Percentiles rank a stretch among this genome's conserved stretches.
phyloP scores from a whole-genome alignment of 768 basidiomycete species.

The Baorangia bicolor region DNA sequence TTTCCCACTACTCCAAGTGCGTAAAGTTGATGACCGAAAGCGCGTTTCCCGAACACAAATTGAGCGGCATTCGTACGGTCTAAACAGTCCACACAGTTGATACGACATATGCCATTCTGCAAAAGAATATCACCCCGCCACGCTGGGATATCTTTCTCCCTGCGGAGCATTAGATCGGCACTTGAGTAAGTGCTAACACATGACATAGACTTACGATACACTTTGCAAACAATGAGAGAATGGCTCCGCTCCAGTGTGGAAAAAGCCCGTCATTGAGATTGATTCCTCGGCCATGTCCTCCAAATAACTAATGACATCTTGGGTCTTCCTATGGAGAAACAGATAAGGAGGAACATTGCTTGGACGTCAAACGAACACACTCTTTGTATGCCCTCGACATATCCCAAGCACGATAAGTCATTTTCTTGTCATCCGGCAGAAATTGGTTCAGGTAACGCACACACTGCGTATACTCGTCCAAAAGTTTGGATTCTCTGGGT shows the following conservation, averaged over 20 bases:
- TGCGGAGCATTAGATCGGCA: slow-evolving; percentile 9
- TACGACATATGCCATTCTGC: slow-evolving; percentile 90
- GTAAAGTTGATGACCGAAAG: slow-evolving; percentile 91
- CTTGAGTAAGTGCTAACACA: neutral
- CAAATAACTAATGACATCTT: slow-evolving; percentile 92
- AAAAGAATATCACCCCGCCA: slow-evolving; percentile 73
- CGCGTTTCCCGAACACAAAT: slow-evolving; percentile 95
- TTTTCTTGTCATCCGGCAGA: slow-evolving; percentile 78
- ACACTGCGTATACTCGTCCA: slow-evolving; percentile 91
- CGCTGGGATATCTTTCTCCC: slow-evolving; percentile 27
- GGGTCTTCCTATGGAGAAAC: slow-evolving; percentile 65
- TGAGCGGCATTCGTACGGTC: slow-evolving; percentile 97
- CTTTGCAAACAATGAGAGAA: slow-evolving; percentile 64
- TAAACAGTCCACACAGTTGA: slow-evolving; percentile 96
- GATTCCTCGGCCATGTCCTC: slow-evolving; percentile 95
- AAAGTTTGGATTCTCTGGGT: slow-evolving; percentile 84
- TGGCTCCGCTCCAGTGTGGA: slow-evolving; percentile 90
- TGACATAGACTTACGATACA: slow-evolving; percentile 30
- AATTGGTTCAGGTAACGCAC: slow-evolving; percentile 94
- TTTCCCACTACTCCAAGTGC: slow-evolving; percentile 86
- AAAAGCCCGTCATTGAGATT: slow-evolving; percentile 89
- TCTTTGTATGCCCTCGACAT: slow-evolving; percentile 95
- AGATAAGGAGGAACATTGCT: neutral
- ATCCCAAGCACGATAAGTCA: slow-evolving; percentile 94
- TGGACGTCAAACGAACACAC: slow-evolving; percentile 41